These are phyloP conservation scores for Pilobolus umbonatus DNA, from an alignment of 192 early-diverging fungal genomes.

Conservation along the genomic window DNA sequence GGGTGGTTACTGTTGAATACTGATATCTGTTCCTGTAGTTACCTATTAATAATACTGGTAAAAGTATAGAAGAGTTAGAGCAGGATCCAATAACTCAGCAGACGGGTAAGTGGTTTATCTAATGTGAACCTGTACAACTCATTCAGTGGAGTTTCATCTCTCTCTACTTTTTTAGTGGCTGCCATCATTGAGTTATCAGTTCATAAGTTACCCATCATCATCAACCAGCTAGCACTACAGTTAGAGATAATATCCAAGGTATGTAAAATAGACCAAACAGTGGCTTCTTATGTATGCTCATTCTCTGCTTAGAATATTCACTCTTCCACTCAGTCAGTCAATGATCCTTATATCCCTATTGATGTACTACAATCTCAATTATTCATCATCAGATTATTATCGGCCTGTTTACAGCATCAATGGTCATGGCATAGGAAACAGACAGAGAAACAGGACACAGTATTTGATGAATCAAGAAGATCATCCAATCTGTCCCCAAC, in stretches of 20 bases:
- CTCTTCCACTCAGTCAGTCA: not conserved
- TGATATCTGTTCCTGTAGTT: too few species aligned
- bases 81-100: conserved; percentile 28
- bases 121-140: not conserved
- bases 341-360: conserved; percentile 2
- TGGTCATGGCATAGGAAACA: conserved; percentile 14
- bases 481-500: too few species aligned
- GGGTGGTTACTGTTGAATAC: too few species aligned
- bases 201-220: conserved; percentile 16
- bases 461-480: too few species aligned
- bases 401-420: conserved; percentile 76
- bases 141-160: not conserved
- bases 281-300: conserved; percentile 1
- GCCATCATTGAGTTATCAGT: conserved; percentile 26
- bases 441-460: not conserved
- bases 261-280: not conserved
- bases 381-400: conserved; percentile 72
- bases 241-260: conserved; percentile 20
- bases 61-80: conserved; percentile 19
- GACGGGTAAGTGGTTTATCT: conserved; percentile 17
- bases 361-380: conserved; percentile 72
- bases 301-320: conserved; percentile 1
- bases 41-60: conserved; percentile 22
- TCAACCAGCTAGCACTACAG: conserved; percentile 17
- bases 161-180: conserved; percentile 12